These are phyloP conservation scores for Orbilia javanica DNA, from an alignment of 2,329 filamentous ascomycete genomes.

Conservation along the genomic window DNA sequence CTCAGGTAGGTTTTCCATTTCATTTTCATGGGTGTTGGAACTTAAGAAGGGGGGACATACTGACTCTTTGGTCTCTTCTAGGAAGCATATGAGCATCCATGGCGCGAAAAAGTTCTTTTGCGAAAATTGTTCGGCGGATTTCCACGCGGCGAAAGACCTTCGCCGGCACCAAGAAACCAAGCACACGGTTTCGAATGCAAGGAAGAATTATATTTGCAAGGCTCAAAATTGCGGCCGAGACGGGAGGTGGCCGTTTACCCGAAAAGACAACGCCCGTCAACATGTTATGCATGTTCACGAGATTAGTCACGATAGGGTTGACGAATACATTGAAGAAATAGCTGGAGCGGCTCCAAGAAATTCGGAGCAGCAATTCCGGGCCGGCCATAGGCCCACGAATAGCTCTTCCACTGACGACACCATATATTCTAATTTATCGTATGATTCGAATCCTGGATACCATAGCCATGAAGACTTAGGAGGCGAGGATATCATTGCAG, in stretches of 20 bases:
- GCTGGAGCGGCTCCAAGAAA: background rate
- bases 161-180: conserved; percentile 3
- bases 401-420: conserved; percentile 8
- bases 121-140: background rate
- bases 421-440: background rate
- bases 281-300: conserved; percentile 27
- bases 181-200: background rate
- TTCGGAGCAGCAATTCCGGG: background rate
- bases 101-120: background rate
- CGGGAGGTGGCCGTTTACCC: background rate
- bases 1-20: background rate
- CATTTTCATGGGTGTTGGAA: background rate
- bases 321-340: conserved; percentile 25
- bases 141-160: conserved; percentile 21
- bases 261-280: conserved; percentile 38
- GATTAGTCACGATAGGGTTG: background rate
- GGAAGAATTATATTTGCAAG: conserved; percentile 20
- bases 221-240: conserved; percentile 1
- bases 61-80: background rate
- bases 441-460: background rate
- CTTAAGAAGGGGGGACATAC: background rate
- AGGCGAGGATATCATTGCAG: background rate
- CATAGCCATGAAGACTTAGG: background rate
- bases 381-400: background rate
- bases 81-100: conserved; percentile 5